phyloP scores from a whole-genome alignment of 257 asterid species.

The Handroanthus guayacan region DNA sequence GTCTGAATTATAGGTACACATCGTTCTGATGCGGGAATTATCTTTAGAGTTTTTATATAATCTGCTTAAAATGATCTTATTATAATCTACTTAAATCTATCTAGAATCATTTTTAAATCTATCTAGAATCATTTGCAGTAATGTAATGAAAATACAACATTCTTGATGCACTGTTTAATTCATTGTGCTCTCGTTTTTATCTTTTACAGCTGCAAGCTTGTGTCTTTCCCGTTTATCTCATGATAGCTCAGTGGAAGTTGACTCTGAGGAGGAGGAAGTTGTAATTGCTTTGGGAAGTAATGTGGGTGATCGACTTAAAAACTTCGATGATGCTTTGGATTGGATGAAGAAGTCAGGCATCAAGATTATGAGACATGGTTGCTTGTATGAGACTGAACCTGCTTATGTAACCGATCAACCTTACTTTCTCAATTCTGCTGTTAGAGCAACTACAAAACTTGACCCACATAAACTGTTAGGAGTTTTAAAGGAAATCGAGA shows the following conservation, averaged over 20 bases:
- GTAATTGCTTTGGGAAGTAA: conserved; percentile 93
- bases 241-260: conserved; percentile 61
- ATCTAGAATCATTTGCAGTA: not conserved
- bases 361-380: conserved; percentile 69
- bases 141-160: not conserved
- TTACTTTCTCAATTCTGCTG: conserved; percentile 84
- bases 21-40: no score
- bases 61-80: no score
- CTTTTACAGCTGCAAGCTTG: conserved; percentile 46
- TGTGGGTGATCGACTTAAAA: conserved; percentile 77
- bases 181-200: conserved; percentile 5
- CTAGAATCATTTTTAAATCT: not conserved
- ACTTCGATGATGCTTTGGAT: conserved; percentile 81
- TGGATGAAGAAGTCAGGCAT: conserved; percentile 85
- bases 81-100: no score
- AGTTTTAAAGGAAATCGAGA: conserved; percentile 78
- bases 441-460: conserved; percentile 79
- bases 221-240: conserved; percentile 52
- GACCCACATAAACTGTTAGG: conserved; percentile 68
- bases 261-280: conserved; percentile 79
- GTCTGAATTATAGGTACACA: no score
- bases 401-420: conserved; percentile 96
- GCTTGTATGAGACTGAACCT: conserved; percentile 89
- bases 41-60: no score
- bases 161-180: conserved; percentile 3